Percentiles rank a stretch among this genome's conserved stretches.
Evolutionary conservation across 371 early-diverging fungal species (phyloP).

Genomic region (Dichotomocladium elegans): DNA sequence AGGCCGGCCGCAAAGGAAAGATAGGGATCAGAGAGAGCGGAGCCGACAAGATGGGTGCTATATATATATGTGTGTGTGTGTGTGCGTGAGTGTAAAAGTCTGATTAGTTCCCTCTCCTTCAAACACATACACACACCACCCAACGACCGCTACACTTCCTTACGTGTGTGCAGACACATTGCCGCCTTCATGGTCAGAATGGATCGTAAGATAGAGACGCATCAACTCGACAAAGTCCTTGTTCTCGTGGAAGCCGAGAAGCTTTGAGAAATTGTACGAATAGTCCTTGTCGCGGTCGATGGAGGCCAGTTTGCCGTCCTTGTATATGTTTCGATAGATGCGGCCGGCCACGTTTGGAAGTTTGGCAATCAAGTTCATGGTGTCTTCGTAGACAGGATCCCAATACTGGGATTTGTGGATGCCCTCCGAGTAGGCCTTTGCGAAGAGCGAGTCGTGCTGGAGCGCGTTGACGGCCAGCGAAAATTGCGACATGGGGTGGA

Average conservation of each 20-base stretch:
- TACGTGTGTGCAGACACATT: slow-evolving; percentile 94
- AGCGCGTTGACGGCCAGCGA: slow-evolving; percentile 92
- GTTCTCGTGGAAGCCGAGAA: slow-evolving; percentile 88
- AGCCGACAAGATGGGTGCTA: slow-evolving; percentile 91
- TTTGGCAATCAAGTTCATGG: slow-evolving; percentile 97
- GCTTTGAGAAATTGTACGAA: slow-evolving; percentile 90
- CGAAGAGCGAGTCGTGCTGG: slow-evolving; percentile 93
- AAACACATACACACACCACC: too few relatives aligned
- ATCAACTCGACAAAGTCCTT: slow-evolving; percentile 93
- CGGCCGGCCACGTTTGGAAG: slow-evolving; percentile 93
- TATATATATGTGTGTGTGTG: not conserved
- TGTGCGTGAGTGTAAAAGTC: too few relatives aligned
- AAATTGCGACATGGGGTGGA: slow-evolving; percentile 99
- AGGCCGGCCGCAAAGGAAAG: slow-evolving; percentile 95
- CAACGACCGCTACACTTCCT: slow-evolving; percentile 7
- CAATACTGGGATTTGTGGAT: slow-evolving; percentile 95
- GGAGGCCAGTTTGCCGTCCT: slow-evolving; percentile 87
- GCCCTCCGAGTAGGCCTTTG: slow-evolving; percentile 92
- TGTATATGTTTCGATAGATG: slow-evolving; percentile 98
- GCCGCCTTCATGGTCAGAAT: slow-evolving; percentile 99
- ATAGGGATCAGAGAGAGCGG: slow-evolving; percentile 97
- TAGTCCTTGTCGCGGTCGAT: slow-evolving; percentile 87
- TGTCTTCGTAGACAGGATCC: slow-evolving; percentile 94
- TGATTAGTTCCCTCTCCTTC: too few relatives aligned
- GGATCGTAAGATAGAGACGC: slow-evolving; percentile 97